phyloP scores from a whole-genome alignment of 2,329 filamentous ascomycete species.

The Aspergillus unguis region DNA sequence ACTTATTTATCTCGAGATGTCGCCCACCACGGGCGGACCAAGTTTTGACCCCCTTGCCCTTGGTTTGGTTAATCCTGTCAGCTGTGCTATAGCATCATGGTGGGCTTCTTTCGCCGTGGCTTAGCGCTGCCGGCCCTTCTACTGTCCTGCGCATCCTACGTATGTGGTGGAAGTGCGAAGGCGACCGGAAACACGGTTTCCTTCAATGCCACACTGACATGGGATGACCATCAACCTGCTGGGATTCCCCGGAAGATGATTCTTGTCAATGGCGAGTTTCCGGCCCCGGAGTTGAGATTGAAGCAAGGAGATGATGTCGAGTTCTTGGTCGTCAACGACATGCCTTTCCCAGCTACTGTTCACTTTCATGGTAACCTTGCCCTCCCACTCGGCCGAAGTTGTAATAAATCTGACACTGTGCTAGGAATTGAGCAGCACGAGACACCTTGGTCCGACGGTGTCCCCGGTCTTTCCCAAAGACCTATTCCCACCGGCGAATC shows the following conservation, averaged over 20 bases:
- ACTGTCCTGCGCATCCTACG: slow-evolving; percentile 12
- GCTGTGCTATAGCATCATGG: neutral
- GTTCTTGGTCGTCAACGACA: slow-evolving; percentile 26
- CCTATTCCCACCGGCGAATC: slow-evolving; percentile 48
- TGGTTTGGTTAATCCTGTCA: neutral
- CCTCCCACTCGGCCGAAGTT: neutral
- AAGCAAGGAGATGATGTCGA: slow-evolving; percentile 28
- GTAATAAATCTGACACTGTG: neutral
- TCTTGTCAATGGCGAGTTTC: slow-evolving; percentile 28
- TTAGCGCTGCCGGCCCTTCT: slow-evolving; percentile 10
- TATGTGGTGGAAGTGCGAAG: neutral
- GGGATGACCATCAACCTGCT: slow-evolving; percentile 27
- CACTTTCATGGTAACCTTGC: slow-evolving; percentile 31
- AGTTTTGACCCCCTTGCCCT: neutral
- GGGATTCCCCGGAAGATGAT: slow-evolving; percentile 28
- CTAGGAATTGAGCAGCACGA: slow-evolving; percentile 44
- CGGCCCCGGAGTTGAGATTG: slow-evolving; percentile 25
- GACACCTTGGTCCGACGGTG: slow-evolving; percentile 59
- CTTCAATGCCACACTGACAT: slow-evolving; percentile 33
- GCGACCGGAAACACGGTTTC: slow-evolving; percentile 15
- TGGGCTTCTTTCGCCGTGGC: slow-evolving; percentile 7
- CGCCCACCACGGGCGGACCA: neutral
- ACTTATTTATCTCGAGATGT: neutral
- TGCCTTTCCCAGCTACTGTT: slow-evolving; percentile 24
- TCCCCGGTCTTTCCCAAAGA: slow-evolving; percentile 53